phyloP scores from a whole-genome alignment of 305 asterid genomes.

The Fraxinus platypoda region DNA sequence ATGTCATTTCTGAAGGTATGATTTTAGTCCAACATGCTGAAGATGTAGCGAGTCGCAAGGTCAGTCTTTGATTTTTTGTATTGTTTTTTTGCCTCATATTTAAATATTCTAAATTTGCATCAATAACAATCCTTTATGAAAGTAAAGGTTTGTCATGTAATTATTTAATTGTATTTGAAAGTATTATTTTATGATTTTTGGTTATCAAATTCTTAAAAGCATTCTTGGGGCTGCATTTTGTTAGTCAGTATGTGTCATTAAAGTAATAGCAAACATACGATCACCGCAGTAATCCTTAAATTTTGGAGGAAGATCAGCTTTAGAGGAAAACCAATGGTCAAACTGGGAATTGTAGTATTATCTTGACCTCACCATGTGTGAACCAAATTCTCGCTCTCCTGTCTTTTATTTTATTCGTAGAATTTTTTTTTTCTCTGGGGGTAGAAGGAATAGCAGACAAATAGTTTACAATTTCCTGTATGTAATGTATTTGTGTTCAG shows the following conservation, averaged over 20 bases:
- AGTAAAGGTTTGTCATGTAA: background rate
- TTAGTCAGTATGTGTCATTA: background rate
- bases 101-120: background rate
- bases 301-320: background rate
- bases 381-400: background rate
- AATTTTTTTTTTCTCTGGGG: background rate
- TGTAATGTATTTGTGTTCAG: background rate
- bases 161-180: background rate
- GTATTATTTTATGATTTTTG: background rate
- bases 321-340: background rate
- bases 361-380: background rate
- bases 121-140: background rate
- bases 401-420: background rate
- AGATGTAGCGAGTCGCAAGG: slow-evolving; percentile 46
- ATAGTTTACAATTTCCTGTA: background rate
- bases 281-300: background rate
- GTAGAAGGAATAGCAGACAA: background rate
- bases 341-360: background rate
- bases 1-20: slow-evolving; percentile 49
- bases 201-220: background rate
- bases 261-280: background rate
- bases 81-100: background rate
- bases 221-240: background rate
- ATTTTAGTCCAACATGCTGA: slow-evolving; percentile 46
- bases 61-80: background rate